phyloP scores from a whole-genome alignment of 768 basidiomycete genomes.

The Mycena indigotica region DNA sequence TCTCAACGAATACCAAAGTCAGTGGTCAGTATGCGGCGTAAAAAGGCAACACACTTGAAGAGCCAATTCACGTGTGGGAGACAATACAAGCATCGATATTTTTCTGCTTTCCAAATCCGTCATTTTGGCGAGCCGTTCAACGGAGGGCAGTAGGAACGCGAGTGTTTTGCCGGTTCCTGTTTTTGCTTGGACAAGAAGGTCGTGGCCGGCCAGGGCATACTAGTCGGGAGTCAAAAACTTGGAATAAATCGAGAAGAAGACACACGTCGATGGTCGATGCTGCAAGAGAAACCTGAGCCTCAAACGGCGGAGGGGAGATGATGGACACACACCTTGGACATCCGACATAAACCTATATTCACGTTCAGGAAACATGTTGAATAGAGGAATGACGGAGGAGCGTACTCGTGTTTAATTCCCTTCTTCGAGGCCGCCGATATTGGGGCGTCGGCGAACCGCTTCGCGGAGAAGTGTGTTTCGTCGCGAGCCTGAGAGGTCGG shows the following conservation, averaged over 20 bases:
- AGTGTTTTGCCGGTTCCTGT: constrained; percentile 70
- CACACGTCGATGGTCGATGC: constrained; percentile 45
- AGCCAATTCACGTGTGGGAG: constrained; percentile 76
- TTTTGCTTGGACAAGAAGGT: constrained; percentile 55
- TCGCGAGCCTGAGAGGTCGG: neutral
- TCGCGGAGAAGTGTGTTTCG: constrained; percentile 31
- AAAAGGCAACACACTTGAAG: constrained; percentile 59
- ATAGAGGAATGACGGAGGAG: constrained; percentile 1
- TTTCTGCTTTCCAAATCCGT: constrained; percentile 20
- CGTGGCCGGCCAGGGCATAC: constrained; percentile 44
- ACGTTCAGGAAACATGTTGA: constrained; percentile 1
- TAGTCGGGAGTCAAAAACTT: constrained; percentile 22
- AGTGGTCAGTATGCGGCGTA: constrained; percentile 23
- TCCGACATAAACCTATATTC: constrained; percentile 45
- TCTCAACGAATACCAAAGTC: constrained; percentile 39
- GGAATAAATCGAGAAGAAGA: neutral
- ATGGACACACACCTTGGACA: constrained; percentile 41
- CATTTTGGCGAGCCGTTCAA: constrained; percentile 62
- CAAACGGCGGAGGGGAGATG: neutral
- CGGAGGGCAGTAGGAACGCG: constrained; percentile 74
- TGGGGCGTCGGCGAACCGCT: constrained; percentile 35
- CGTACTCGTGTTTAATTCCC: constrained; percentile 48
- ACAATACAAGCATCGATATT: constrained; percentile 65
- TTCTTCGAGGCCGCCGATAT: constrained; percentile 45
- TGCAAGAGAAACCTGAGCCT: constrained; percentile 9